A percentile compares a stretch with the other conserved stretches of the same genome.
Evolutionary conservation across 2,329 filamentous ascomycete genomes (phyloP).

Genomic region (Fusarium acutatum): DNA sequence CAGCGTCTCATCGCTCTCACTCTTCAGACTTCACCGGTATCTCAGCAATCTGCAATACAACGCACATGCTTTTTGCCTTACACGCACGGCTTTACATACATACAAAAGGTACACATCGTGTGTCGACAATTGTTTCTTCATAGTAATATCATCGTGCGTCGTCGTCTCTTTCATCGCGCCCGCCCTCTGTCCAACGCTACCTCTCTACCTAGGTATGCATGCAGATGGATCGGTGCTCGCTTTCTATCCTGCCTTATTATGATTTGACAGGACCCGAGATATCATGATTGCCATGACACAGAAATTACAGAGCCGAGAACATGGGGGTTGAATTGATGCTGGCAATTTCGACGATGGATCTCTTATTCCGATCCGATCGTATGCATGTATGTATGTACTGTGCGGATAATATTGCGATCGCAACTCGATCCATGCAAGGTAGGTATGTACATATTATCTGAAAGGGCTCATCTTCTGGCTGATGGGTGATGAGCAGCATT

Average conservation of each 20-base stretch:
- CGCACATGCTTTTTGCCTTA: slow-evolving; percentile 9
- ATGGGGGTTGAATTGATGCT: slow-evolving; percentile 11
- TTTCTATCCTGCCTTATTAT: not conserved
- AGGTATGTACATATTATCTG: not conserved
- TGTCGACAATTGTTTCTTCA: slow-evolving; percentile 6
- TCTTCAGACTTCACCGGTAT: slow-evolving; percentile 2
- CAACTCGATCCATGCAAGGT: slow-evolving; percentile 6
- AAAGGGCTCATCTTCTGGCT: not conserved
- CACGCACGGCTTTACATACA: not conserved
- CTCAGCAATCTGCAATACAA: slow-evolving; percentile 17
- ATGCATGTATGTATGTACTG: not conserved
- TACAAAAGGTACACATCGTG: not conserved
- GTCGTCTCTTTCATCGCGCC: not conserved
- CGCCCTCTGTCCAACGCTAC: not conserved
- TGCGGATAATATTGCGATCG: not conserved
- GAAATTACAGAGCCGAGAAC: not conserved
- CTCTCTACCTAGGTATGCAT: not conserved
- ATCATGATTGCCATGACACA: slow-evolving; percentile 3
- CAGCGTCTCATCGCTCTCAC: slow-evolving; percentile 1
- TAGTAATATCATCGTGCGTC: slow-evolving; percentile 18
- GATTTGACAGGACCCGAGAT: slow-evolving; percentile 21
- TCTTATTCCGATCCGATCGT: slow-evolving; percentile 28
- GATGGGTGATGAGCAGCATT: not conserved
- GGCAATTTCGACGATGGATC: not conserved
- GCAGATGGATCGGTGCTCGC: not conserved